These are phyloP conservation scores for Tulasnella sp. DNA, from an alignment of 768 basidiomycete species.

Conservation along the genomic window DNA sequence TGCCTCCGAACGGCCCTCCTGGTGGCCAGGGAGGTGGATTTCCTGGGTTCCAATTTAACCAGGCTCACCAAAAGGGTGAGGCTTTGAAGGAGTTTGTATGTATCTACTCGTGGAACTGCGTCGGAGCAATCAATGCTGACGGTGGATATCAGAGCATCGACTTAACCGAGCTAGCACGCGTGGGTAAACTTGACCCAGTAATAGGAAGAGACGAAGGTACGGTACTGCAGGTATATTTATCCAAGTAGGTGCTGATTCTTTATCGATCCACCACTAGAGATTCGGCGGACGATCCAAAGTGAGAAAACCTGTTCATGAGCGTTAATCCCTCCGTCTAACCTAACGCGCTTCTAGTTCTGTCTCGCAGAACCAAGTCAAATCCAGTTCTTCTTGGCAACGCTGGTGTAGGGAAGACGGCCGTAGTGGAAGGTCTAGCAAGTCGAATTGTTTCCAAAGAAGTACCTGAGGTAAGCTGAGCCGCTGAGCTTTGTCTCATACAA, in stretches of 20 bases:
- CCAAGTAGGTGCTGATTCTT: neutral
- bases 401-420: slow-evolving; percentile 79
- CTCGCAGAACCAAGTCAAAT: slow-evolving; percentile 85
- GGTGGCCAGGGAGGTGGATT: slow-evolving; percentile 25
- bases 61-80: slow-evolving; percentile 60
- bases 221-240: slow-evolving; percentile 22
- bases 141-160: slow-evolving; percentile 62
- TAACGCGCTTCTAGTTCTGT: slow-evolving; percentile 53
- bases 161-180: slow-evolving; percentile 73
- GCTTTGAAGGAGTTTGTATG: slow-evolving; percentile 75
- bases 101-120: slow-evolving; percentile 23
- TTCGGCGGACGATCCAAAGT: slow-evolving; percentile 85
- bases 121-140: neutral
- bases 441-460: slow-evolving; percentile 86
- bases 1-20: slow-evolving; percentile 15
- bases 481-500: neutral
- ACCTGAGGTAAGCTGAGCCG: slow-evolving; percentile 59
- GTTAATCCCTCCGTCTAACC: neutral
- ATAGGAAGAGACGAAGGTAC: slow-evolving; percentile 84
- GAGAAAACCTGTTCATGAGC: neutral
- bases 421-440: slow-evolving; percentile 82
- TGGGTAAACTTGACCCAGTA: slow-evolving; percentile 84
- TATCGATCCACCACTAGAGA: slow-evolving; percentile 48
- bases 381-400: slow-evolving; percentile 53
- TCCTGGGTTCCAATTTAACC: slow-evolving; percentile 25